These are phyloP conservation scores for Leucaena leucocephala DNA, from an alignment of 306 rosid genomes.

Conservation along the genomic window DNA sequence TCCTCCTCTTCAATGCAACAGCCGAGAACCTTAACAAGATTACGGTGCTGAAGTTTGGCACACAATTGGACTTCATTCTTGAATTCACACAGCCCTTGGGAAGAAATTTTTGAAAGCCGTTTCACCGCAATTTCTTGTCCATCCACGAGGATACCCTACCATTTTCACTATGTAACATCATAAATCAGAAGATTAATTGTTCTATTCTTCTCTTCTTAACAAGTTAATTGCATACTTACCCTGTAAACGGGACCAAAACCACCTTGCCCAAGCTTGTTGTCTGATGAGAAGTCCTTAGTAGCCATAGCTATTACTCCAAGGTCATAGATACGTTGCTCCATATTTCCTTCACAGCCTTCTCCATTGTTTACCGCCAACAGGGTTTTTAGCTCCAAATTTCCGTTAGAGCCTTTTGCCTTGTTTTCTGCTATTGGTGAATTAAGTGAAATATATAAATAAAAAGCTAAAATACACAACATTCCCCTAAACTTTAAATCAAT, in stretches of 20 bases:
- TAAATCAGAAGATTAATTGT: background rate
- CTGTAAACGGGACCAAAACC: background rate
- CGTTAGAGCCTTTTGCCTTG: background rate
- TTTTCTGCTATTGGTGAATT: background rate
- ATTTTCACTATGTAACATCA: background rate
- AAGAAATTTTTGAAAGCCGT: background rate
- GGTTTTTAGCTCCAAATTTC: background rate
- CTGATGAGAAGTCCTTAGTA: background rate
- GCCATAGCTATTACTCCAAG: background rate
- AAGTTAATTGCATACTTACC: background rate
- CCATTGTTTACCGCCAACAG: background rate
- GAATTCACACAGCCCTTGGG: background rate
- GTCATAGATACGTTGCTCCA: background rate
- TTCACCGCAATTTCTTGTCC: background rate
- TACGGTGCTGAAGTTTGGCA: background rate
- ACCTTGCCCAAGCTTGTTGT: background rate
- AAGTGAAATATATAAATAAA: background rate
- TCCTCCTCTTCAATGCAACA: background rate
- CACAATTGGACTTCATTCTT: background rate
- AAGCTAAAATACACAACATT: too few relatives aligned
- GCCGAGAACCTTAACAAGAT: background rate
- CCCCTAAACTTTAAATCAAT: too few relatives aligned
- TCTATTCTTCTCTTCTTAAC: background rate
- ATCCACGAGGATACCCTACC: background rate
- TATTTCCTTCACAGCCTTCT: background rate